These are phyloP conservation scores for Calycina herbarum DNA, from an alignment of 2,329 filamentous ascomycete genomes.

Conservation along the genomic window DNA sequence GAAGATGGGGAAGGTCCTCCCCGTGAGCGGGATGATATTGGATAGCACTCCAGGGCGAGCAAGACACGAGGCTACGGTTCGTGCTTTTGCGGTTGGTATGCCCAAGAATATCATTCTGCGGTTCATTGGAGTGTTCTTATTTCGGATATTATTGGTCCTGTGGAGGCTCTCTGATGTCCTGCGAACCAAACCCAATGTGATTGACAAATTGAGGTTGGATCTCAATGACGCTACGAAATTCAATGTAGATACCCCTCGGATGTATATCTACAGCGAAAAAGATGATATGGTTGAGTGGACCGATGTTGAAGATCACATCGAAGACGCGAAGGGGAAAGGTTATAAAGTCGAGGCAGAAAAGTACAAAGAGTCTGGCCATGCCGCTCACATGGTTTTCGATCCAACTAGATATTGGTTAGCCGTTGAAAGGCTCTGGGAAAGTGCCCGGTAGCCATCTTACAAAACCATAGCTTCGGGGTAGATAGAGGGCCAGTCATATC, in stretches of 20 bases:
- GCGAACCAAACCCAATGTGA: slow-evolving; percentile 16
- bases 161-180: slow-evolving; percentile 15
- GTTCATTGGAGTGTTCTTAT: slow-evolving; percentile 13
- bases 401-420: slow-evolving; percentile 29
- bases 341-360: slow-evolving; percentile 24
- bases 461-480: too few relatives aligned
- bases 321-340: slow-evolving; percentile 27
- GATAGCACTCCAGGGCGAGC: slow-evolving; percentile 46
- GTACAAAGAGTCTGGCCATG: slow-evolving; percentile 29
- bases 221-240: slow-evolving; percentile 29
- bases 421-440: slow-evolving; percentile 29
- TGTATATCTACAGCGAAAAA: slow-evolving; percentile 33
- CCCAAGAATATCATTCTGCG: slow-evolving; percentile 28
- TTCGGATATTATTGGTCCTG: slow-evolving; percentile 18
- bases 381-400: slow-evolving; percentile 27
- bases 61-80: slow-evolving; percentile 21
- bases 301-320: slow-evolving; percentile 33
- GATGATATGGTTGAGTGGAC: slow-evolving; percentile 32
- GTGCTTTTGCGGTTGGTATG: slow-evolving; percentile 30
- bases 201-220: slow-evolving; percentile 20
- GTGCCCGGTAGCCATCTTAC: not conserved
- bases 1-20: slow-evolving; percentile 39
- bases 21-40: slow-evolving; percentile 42
- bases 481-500: too few relatives aligned
- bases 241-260: slow-evolving; percentile 19